Evolutionary conservation across 139 green algal species (phyloP), one percentile per base, ranked within the genome.

Genomic region (Chlamydomonas sp.): DNA sequence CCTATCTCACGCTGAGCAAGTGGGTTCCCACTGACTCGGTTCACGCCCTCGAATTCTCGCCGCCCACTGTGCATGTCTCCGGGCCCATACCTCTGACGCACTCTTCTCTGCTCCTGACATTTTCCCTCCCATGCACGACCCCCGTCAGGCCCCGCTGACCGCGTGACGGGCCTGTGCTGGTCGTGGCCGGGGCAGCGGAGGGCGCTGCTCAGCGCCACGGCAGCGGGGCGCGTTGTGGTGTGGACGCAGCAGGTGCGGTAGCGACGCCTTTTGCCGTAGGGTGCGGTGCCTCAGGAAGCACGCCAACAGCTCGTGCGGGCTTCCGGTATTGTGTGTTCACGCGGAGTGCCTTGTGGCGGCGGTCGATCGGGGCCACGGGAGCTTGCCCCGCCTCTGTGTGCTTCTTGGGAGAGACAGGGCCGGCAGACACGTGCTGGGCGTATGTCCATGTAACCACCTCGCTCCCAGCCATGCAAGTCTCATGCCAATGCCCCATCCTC

Each of bases 101-200:
- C 9, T 71, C 10, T 71, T 71, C 10, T 71, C 12, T 71, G 31
- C 31, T 71, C 9, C 66, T 71, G 10, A 6, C 4, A 6, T 60
- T 2, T 18, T 4, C 4, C 77, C 3, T 3, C 16, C 2, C 61
- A 4, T 58, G 60, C 77, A 16, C 67, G n/a, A 7, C 10, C 16
- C 6, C 57, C 7, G 18, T 2, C 63, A 88, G 84, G 74, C 17
- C 84, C 84, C 61, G 18, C 3, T 17, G 84, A 88, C 58, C 49
- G 14, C 62, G 60, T 88, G 18, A 77, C 63, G 14, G 12, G 1
- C 64, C 63, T 88, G 75, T 75, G 77, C 59, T 88, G 84, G 84
- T 88, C 84, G 4, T 77, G 64, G 63, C 84, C 84, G 6, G 84
- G 75, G 4, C 84, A 88, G 75, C 75, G 84, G 17, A 72, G 84